These are phyloP conservation scores for Allium fistulosum DNA, from an alignment of 106 monocot genomes.

Conservation along the genomic window DNA sequence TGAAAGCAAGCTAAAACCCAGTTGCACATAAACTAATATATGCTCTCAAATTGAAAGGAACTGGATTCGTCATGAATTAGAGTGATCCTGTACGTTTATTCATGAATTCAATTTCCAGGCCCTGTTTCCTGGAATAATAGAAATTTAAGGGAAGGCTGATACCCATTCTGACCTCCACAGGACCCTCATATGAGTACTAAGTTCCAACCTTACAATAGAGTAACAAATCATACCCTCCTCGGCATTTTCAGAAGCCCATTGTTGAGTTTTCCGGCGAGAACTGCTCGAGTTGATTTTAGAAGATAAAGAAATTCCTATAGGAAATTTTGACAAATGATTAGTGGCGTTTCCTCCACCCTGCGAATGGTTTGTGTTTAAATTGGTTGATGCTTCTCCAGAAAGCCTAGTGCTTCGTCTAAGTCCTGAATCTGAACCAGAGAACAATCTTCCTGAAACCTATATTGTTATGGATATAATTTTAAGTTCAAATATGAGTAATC, in stretches of 20 bases:
- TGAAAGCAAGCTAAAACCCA: too few species aligned
- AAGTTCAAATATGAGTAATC: too few species aligned
- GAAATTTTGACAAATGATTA: constrained; percentile 59
- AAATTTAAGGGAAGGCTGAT: too few species aligned
- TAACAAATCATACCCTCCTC: constrained; percentile 63
- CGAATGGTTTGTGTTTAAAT: constrained; percentile 39
- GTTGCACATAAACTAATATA: too few species aligned
- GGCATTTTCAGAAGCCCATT: constrained; percentile 50
- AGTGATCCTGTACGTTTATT: too few species aligned
- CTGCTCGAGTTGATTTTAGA: constrained; percentile 39
- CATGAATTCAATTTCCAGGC: too few species aligned
- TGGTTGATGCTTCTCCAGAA: constrained; percentile 26
- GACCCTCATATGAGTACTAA: too few species aligned
- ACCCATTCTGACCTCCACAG: too few species aligned
- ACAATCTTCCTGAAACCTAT: constrained; percentile 89
- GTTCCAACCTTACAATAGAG: background rate
- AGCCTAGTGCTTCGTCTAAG: constrained; percentile 77
- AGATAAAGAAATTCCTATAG: constrained; percentile 39
- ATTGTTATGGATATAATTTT: background rate
- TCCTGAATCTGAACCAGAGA: constrained; percentile 70
- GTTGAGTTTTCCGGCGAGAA: constrained; percentile 61
- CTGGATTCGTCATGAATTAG: too few species aligned
- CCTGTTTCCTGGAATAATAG: too few species aligned
- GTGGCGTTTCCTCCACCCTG: constrained; percentile 62
- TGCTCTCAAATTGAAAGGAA: too few species aligned